A percentile compares a stretch with the other conserved stretches of the same genome.
phyloP scores from a whole-genome alignment of 257 asterid genomes.

The Datura wrightii region DNA sequence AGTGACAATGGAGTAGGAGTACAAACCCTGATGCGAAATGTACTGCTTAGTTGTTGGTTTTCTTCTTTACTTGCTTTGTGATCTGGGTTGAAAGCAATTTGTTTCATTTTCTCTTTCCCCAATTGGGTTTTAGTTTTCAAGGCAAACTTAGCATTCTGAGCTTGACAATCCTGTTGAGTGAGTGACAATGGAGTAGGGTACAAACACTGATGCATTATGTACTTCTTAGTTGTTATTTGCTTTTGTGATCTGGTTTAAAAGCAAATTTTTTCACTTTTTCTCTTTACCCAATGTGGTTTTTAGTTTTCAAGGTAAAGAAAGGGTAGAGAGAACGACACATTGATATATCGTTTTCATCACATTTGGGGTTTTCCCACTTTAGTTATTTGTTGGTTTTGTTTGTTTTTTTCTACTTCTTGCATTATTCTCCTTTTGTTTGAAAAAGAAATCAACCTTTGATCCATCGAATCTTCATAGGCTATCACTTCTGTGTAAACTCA shows the following conservation, averaged over 20 bases:
- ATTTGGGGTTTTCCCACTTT: neutral
- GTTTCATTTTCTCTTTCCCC: conserved; percentile 15
- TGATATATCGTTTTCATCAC: conserved; percentile 29
- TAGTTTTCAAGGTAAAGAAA: conserved; percentile 19
- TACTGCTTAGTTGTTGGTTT: neutral
- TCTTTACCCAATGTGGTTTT: conserved; percentile 27
- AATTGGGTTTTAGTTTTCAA: neutral
- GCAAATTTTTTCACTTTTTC: neutral
- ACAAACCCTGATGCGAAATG: neutral
- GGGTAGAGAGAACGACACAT: neutral
- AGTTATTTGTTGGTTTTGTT: neutral
- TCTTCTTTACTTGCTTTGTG: neutral
- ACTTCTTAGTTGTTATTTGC: neutral
- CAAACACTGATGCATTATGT: neutral
- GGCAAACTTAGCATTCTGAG: neutral
- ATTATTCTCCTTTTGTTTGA: conserved; percentile 9
- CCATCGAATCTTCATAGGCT: conserved; percentile 21
- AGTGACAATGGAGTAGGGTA: neutral
- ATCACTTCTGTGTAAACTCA: neutral
- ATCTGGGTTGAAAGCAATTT: neutral
- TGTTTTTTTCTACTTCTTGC: neutral
- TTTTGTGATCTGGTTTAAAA: neutral
- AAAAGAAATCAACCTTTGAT: conserved; percentile 26
- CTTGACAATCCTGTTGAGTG: neutral
- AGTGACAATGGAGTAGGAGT: neutral